A percentile compares a stretch with the other conserved stretches of the same genome.
These are phyloP conservation scores for Gremmenia infestans DNA, from an alignment of 2,329 filamentous ascomycete species.

Conservation along the genomic window DNA sequence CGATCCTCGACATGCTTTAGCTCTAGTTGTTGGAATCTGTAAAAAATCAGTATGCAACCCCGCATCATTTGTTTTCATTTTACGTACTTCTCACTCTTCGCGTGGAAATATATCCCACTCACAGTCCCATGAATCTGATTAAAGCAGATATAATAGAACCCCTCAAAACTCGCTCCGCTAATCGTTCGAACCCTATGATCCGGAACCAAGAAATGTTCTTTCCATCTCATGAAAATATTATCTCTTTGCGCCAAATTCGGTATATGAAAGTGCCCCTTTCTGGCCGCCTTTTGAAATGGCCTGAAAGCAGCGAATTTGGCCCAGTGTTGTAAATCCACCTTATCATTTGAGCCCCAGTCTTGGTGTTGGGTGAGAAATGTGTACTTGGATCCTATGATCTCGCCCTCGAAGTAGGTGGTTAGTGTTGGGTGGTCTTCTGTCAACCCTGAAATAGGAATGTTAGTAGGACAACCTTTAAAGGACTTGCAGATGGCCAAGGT, in stretches of 20 bases:
- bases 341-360: slow-evolving; percentile 86
- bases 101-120: slow-evolving; percentile 95
- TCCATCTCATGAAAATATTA: slow-evolving; percentile 98
- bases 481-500: neutral
- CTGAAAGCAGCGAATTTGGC: slow-evolving; percentile 82
- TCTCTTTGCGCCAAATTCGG: slow-evolving; percentile 74
- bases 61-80: neutral
- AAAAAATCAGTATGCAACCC: slow-evolving; percentile 11
- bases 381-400: slow-evolving; percentile 94
- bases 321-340: slow-evolving; percentile 92
- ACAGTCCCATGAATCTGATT: slow-evolving; percentile 85
- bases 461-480: neutral
- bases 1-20: slow-evolving; percentile 81
- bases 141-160: slow-evolving; percentile 99
- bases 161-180: slow-evolving; percentile 91
- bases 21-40: slow-evolving; percentile 86
- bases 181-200: slow-evolving; percentile 91
- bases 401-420: slow-evolving; percentile 96
- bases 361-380: slow-evolving; percentile 88
- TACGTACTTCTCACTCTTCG: slow-evolving; percentile 91
- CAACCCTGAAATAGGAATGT: slow-evolving; percentile 53
- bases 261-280: slow-evolving; percentile 54
- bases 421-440: slow-evolving; percentile 96
- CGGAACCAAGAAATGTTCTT: slow-evolving; percentile 94
- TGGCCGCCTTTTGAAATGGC: slow-evolving; percentile 58